Evolutionary conservation across 257 asterid genomes (phyloP).

Genomic region (Mitragyna speciosa): DNA sequence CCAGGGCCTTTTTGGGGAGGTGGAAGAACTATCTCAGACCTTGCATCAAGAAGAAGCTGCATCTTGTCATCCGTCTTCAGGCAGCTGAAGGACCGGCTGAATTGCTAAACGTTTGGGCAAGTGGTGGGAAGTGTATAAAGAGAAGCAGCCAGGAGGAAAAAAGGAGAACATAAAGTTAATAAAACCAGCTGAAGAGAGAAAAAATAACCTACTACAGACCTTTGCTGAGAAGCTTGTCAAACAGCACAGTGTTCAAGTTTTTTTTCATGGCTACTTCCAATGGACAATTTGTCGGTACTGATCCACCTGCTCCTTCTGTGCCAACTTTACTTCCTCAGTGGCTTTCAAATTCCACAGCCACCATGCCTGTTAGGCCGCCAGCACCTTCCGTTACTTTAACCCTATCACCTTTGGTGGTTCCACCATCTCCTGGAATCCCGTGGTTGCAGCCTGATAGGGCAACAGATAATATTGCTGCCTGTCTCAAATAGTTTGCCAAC

Average conservation of each 20-base stretch:
- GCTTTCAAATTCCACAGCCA: slow-evolving; percentile 56
- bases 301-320: slow-evolving; percentile 33
- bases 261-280: slow-evolving; percentile 56
- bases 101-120: slow-evolving; percentile 72
- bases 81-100: slow-evolving; percentile 65
- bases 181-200: slow-evolving; percentile 52
- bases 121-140: slow-evolving; percentile 69
- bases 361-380: slow-evolving; percentile 35
- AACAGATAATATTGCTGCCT: slow-evolving; percentile 14
- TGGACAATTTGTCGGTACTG: slow-evolving; percentile 43
- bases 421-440: slow-evolving; percentile 37
- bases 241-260: slow-evolving; percentile 24
- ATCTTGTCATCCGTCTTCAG: slow-evolving; percentile 52
- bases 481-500: slow-evolving; percentile 30
- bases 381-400: slow-evolving; percentile 73
- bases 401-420: slow-evolving; percentile 55
- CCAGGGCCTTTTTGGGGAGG: slow-evolving; percentile 73
- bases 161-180: slow-evolving; percentile 34
- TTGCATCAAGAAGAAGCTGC: slow-evolving; percentile 70
- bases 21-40: slow-evolving; percentile 77
- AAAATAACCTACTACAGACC: slow-evolving; percentile 57
- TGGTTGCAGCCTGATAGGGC: slow-evolving; percentile 52
- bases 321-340: slow-evolving; percentile 66
- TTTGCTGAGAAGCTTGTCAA: slow-evolving; percentile 64
- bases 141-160: slow-evolving; percentile 51